Evolutionary conservation across 1,284 basidiomycete species (phyloP), one percentile per base, ranked within the genome.

Genomic region (Ceratobasidium papillatum): DNA sequence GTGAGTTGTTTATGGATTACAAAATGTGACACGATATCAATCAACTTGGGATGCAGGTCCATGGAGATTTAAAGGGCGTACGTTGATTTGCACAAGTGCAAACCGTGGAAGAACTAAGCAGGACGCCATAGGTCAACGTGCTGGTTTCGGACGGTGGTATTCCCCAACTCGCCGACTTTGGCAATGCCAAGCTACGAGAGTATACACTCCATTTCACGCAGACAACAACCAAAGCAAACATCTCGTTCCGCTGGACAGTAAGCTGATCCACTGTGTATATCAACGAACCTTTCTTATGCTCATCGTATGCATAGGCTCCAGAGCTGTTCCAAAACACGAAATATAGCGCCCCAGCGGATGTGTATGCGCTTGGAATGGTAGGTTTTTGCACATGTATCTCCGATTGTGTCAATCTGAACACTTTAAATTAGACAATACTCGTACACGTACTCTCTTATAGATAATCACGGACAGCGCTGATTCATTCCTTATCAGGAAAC

Each of bases 351-450:
- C 41, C 41, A 51, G 2, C 63, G 2, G 63, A 65, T n/a, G 45
- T 65, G 14, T 65, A 65, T 51, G 41, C 63, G 4, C 63, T 65
- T 3, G 63, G 63, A 51, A 65, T 65, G 63, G 63, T 65, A 25
- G 34, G 43, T 49, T n/a, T n/a, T n/a, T n/a, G n/a, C 45, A 19
- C 5, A 34, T n/a, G n/a, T n/a, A n/a, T n/a, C n/a, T n/a, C n/a
- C n/a, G n/a, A n/a, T n/a, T n/a, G n/a, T 49, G 8, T 17, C 8
- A 30, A 1, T 22, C 1, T 3, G 4, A 51, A 7, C 12, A 17
- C 3, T 17, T 41, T 5, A 17, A 5, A 19, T 14, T 49, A 65
- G 41, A 51, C 63, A 1, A 47, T 65, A n/a, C 30, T 65, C 7
- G 43, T 49, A 27, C 7, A n/a, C n/a, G n/a, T n/a, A n/a, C n/a